Conservation (phyloP, 768 basidiomycete species). For the Pisolithus orientalis region DNA sequence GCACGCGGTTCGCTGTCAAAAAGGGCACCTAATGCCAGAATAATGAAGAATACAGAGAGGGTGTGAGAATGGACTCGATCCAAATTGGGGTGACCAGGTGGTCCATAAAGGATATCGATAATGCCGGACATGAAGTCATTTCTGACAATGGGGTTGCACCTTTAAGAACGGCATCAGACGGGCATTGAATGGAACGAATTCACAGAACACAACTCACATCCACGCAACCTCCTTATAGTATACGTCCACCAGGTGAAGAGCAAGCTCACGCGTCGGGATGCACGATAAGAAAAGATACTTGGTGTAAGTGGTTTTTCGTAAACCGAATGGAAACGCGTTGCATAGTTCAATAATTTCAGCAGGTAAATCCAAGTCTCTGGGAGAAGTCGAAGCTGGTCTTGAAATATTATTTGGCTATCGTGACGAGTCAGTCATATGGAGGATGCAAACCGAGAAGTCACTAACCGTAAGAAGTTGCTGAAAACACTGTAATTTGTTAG, state of each 20-base stretch:
- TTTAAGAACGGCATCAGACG: slow-evolving; percentile 12
- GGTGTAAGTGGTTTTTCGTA: slow-evolving; percentile 32
- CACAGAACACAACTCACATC: slow-evolving; percentile 33
- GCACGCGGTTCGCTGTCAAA: slow-evolving; percentile 33
- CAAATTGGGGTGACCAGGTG: slow-evolving; percentile 24
- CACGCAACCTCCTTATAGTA: slow-evolving; percentile 42
- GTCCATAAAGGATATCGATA: slow-evolving; percentile 38
- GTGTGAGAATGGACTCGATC: slow-evolving; percentile 38
- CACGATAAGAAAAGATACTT: slow-evolving; percentile 34
- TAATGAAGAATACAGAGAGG: slow-evolving; percentile 47
- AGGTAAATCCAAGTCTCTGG: slow-evolving; percentile 32
- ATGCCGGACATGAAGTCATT: slow-evolving; percentile 37
- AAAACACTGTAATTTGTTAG: slow-evolving; percentile 28
- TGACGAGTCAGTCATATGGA: slow-evolving; percentile 4
- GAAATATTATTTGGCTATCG: slow-evolving; percentile 3
- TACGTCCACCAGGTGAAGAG: slow-evolving; percentile 34
- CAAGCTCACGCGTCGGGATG: slow-evolving; percentile 34
- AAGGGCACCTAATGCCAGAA: slow-evolving; percentile 42
- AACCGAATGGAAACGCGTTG: slow-evolving; percentile 45
- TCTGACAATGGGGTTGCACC: slow-evolving; percentile 40
- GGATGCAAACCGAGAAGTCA: not conserved
- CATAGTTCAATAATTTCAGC: slow-evolving; percentile 38
- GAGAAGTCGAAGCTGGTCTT: slow-evolving; percentile 8
- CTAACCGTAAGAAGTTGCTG: slow-evolving; percentile 28
- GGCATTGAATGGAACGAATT: not conserved